Percentiles rank a stretch among this genome's conserved stretches.
These are phyloP conservation scores for Spinacia oleracea DNA, from an alignment of 179 eudicot species.

Conservation along the genomic window DNA sequence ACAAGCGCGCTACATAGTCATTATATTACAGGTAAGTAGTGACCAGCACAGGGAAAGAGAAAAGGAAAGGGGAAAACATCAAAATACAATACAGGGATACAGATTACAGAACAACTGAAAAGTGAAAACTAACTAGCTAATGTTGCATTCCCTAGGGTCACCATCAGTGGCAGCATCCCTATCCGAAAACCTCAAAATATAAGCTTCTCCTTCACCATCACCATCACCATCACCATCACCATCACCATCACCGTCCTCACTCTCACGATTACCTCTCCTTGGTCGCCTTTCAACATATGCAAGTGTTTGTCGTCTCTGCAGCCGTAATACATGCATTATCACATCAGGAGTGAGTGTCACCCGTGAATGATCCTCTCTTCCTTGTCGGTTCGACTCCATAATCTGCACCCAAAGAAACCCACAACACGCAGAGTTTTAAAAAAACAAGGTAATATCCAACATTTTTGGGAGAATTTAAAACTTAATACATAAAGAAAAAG, in stretches of 20 bases:
- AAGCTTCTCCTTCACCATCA: slow-evolving; percentile 41
- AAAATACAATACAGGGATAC: not conserved
- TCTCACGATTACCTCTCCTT: slow-evolving; percentile 42
- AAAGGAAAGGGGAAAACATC: not conserved
- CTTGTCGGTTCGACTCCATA: slow-evolving; percentile 56
- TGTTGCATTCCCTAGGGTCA: slow-evolving; percentile 53
- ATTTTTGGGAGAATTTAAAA: not conserved
- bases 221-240: slow-evolving; percentile 54
- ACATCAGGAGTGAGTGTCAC: slow-evolving; percentile 64
- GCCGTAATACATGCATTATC: slow-evolving; percentile 65
- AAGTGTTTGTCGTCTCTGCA: slow-evolving; percentile 62
- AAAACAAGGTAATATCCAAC: too few species aligned
- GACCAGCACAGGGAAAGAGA: not conserved
- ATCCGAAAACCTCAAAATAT: slow-evolving; percentile 41
- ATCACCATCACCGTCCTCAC: slow-evolving; percentile 56
- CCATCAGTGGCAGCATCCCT: slow-evolving; percentile 45
- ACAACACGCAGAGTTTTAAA: not conserved
- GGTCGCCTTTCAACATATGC: slow-evolving; percentile 49
- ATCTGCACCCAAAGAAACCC: slow-evolving; percentile 44
- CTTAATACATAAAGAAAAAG: not conserved
- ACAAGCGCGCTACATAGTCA: not conserved
- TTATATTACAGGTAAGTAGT: slow-evolving; percentile 1
- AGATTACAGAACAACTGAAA: not conserved
- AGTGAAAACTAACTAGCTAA: slow-evolving; percentile 42
- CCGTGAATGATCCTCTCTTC: slow-evolving; percentile 57